These are phyloP conservation scores for Tolypocladium sp. DNA, from an alignment of 2,329 filamentous ascomycete species.

Conservation along the genomic window DNA sequence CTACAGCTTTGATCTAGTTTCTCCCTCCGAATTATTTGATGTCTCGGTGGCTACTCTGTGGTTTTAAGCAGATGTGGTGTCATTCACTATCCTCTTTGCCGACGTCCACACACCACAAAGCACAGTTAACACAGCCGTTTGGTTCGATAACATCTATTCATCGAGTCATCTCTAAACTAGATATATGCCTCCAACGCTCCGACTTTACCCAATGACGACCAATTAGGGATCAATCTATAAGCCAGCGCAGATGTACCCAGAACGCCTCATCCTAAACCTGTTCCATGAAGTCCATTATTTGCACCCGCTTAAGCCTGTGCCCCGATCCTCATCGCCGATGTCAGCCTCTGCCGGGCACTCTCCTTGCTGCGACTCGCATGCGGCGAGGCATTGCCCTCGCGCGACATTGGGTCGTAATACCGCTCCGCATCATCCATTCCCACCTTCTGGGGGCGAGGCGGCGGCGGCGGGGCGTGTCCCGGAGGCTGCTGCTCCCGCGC, in stretches of 20 bases:
- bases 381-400: constrained; percentile 5
- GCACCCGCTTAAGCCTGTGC: neutral
- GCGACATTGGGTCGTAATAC: constrained; percentile 19
- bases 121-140: no score
- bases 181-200: neutral
- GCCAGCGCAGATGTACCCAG: neutral
- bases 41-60: no score
- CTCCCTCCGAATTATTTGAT: no score
- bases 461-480: constrained; percentile 20
- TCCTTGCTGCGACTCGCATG: constrained; percentile 12
- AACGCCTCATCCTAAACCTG: neutral
- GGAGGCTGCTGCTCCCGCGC: constrained; percentile 8
- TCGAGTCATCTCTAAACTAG: neutral
- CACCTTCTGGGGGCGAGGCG: constrained; percentile 27
- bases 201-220: neutral
- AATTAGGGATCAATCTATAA: neutral
- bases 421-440: constrained; percentile 23
- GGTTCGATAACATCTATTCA: neutral
- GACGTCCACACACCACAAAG: neutral
- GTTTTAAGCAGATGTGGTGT: no score
- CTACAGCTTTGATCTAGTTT: neutral
- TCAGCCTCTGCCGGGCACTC: constrained; percentile 22
- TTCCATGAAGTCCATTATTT: neutral
- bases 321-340: constrained; percentile 22
- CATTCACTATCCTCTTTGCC: neutral